Evolutionary conservation across 2,329 filamentous ascomycete genomes (phyloP).

Genomic region (Emergomyces orientalis): DNA sequence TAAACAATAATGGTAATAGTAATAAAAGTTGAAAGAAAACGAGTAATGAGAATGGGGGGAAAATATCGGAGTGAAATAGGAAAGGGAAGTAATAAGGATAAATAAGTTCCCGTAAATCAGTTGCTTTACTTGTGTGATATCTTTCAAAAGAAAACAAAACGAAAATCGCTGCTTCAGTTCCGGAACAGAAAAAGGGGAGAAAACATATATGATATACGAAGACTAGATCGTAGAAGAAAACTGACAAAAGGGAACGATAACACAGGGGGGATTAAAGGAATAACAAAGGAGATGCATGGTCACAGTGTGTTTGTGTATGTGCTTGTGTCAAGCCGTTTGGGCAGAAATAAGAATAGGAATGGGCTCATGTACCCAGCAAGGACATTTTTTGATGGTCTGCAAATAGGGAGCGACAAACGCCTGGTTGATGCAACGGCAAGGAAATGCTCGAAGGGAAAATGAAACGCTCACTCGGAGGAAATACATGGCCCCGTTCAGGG

Average conservation of each 20-base stretch:
- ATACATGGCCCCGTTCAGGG: constrained; percentile 13
- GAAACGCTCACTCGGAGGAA: constrained; percentile 15
- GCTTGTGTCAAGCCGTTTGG: constrained; percentile 6
- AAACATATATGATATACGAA: background rate
- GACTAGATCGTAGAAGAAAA: background rate
- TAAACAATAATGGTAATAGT: constrained; percentile 3
- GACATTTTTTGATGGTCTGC: constrained; percentile 4
- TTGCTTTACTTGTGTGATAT: constrained; percentile 8
- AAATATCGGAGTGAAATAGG: constrained; percentile 14
- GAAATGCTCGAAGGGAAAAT: constrained; percentile 10
- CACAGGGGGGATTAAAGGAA: constrained; percentile 16
- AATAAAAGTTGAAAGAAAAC: constrained; percentile 7
- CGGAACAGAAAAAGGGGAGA: background rate
- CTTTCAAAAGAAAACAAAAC: constrained; percentile 17
- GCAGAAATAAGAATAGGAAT: constrained; percentile 5
- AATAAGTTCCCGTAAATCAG: constrained; percentile 10
- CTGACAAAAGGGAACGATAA: constrained; percentile 3
- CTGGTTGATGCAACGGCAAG: constrained; percentile 16
- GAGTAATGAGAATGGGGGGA: constrained; percentile 23
- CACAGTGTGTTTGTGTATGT: background rate
- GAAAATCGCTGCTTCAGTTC: constrained; percentile 1
- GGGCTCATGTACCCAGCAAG: constrained; percentile 6
- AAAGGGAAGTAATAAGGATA: constrained; percentile 14
- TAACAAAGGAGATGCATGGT: constrained; percentile 9
- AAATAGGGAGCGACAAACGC: constrained; percentile 12